Evolutionary conservation across 805 yeast species (phyloP).

Genomic region (Hanseniaspora thailandica): DNA sequence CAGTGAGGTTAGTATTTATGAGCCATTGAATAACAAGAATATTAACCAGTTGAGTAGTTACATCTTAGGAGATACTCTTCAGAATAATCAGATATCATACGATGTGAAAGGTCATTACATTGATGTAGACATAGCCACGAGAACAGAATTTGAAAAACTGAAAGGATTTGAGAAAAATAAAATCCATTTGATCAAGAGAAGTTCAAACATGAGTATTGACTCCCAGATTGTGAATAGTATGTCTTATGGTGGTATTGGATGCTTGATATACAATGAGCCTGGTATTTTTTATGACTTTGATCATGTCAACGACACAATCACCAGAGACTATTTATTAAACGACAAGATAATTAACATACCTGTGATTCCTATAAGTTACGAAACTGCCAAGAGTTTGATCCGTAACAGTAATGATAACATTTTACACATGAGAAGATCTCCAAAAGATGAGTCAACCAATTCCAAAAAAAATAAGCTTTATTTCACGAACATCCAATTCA

Average conservation of each 20-base stretch:
- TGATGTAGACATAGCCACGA: conserved; percentile 49
- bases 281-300: conserved; percentile 37
- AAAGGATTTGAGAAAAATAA: conserved; percentile 35
- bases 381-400: background rate
- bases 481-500: conserved; percentile 37
- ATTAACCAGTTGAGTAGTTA: conserved; percentile 46
- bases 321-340: conserved; percentile 39
- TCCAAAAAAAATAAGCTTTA: conserved; percentile 30
- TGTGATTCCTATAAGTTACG: conserved; percentile 12
- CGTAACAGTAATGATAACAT: background rate
- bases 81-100: conserved; percentile 42
- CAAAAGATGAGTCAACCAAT: conserved; percentile 30
- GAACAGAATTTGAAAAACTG: conserved; percentile 38
- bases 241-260: conserved; percentile 50
- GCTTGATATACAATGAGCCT: conserved; percentile 31
- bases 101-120: conserved; percentile 44
- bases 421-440: background rate
- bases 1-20: conserved; percentile 21
- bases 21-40: conserved; percentile 34
- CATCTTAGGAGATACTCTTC: conserved; percentile 2
- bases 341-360: conserved; percentile 1
- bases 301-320: conserved; percentile 43
- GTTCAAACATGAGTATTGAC: background rate
- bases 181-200: conserved; percentile 42
- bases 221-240: conserved; percentile 50